Base-by-base conservation (phyloP, 2,329 filamentous ascomycete species). In the Exophiala oligosperma region DNA sequence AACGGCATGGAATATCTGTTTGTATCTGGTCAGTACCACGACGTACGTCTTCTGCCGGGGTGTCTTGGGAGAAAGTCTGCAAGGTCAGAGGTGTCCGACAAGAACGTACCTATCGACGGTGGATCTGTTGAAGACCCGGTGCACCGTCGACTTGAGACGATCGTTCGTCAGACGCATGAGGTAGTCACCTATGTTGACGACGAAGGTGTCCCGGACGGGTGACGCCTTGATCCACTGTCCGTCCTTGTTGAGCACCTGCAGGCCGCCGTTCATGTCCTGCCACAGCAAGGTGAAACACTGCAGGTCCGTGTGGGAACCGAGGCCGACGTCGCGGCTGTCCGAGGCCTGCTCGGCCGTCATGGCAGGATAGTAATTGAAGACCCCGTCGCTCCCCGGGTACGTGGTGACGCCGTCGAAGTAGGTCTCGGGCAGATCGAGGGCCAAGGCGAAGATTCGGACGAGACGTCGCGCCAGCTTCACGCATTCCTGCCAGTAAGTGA, bases 331-430 rank as follows among this genome's bases (percentile, higher is more conserved):
- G 0, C 64, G 23, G 37, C 29, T 46, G 17, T 26, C 35, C 9
- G 64, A 59, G 12, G 63, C 68, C 17, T 72, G 62, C 4, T 68
- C 63, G 2, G 66, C 68, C 0, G 73, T 72, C 21, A 73, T 73
- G 3, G 69, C 68, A 0, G 78, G 77, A 53, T 80, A 81, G 61
- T 75, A 79, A 49, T 78, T 74, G 62, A 76, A 77, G 0, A 77
- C 74, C 1, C 70, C 73, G 53, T 77, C 74, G 1, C 73, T 70
- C 0, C 72, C 82, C 0, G 84, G 84, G 61, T 81, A 77, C 0
- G 75, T 78, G 17, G 79, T 78, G 53, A 83, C 79, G 2, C 71
- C 70, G 59, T 85, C 82, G 65, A 86, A 85, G 54, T 81, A 80
- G 35, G 76, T 66, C 64, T 86, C 83, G 0, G 77, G 74, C 2